A percentile compares a stretch with the other conserved stretches of the same genome.
Evolutionary conservation across 257 asterid species (phyloP).

Genomic region (Solanum virginianum): DNA sequence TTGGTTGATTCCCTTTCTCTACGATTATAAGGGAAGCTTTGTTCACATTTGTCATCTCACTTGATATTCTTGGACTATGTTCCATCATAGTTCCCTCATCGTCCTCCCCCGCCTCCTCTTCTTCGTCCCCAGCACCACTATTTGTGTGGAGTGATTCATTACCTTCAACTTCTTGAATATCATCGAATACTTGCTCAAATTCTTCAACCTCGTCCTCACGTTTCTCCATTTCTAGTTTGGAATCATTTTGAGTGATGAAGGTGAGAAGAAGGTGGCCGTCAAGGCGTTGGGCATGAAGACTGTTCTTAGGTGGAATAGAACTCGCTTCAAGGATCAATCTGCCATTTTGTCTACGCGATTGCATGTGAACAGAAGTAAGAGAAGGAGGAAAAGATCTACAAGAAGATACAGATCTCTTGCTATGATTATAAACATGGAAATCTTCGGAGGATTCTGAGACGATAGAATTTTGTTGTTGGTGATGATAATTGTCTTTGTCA

Average conservation of each 20-base stretch:
- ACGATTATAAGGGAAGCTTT: conserved; percentile 22
- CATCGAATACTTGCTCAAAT: conserved; percentile 1
- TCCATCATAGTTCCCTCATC: conserved; percentile 8
- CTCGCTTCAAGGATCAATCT: conserved; percentile 66
- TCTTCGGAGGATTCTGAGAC: conserved; percentile 11
- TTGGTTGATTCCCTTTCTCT: conserved; percentile 24
- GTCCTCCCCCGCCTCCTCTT: not conserved
- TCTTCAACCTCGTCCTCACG: conserved; percentile 6
- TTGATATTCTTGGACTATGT: conserved; percentile 10
- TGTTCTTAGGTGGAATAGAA: conserved; percentile 30
- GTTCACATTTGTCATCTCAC: conserved; percentile 25
- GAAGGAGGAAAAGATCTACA: conserved; percentile 68
- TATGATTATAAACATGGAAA: conserved; percentile 14
- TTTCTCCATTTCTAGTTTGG: not conserved
- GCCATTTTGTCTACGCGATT: conserved; percentile 46
- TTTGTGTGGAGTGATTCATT: not conserved
- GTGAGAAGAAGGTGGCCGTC: conserved; percentile 66
- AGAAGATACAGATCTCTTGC: conserved; percentile 13
- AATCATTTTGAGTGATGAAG: conserved; percentile 4
- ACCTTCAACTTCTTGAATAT: conserved; percentile 17
- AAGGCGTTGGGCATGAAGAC: conserved; percentile 43
- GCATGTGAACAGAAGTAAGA: conserved; percentile 41
- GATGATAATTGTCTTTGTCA: not conserved
- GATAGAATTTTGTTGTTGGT: not conserved
- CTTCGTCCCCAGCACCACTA: conserved; percentile 3